Percentiles rank a stretch among this genome's conserved stretches.
These are phyloP conservation scores for Podospora appendiculata DNA, from an alignment of 495 filamentous ascomycete genomes.

Conservation along the genomic window DNA sequence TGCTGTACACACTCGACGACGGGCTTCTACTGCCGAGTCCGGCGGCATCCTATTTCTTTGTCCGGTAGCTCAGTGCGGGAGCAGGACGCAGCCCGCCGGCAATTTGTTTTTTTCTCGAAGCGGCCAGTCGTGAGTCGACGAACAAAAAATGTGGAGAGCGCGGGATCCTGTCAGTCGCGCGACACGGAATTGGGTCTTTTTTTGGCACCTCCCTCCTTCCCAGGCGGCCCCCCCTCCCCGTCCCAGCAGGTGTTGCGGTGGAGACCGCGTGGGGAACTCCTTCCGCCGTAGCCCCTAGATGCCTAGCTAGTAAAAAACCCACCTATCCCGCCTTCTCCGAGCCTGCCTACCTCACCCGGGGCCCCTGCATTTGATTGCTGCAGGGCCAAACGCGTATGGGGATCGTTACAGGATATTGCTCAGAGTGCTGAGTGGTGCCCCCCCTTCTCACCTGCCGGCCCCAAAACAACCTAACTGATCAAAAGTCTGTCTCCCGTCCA, in stretches of 20 bases:
- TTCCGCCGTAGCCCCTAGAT: neutral
- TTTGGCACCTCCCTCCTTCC: no score
- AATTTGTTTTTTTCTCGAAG: constrained; percentile 9
- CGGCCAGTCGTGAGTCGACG: neutral
- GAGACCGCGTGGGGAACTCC: constrained; percentile 12
- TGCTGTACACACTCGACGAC: neutral
- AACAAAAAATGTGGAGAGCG: constrained; percentile 4
- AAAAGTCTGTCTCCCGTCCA: no score
- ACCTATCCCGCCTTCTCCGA: no score
- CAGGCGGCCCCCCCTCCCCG: neutral
- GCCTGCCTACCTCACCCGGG: no score
- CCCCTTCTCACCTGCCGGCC: no score
- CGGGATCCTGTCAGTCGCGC: constrained; percentile 5
- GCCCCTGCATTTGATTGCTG: no score
- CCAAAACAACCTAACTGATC: no score
- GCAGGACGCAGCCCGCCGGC: constrained; percentile 2
- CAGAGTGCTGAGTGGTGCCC: no score
- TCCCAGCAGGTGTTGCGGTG: neutral
- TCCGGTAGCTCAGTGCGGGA: constrained; percentile 5
- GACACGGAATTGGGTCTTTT: no score
- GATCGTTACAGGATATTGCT: no score
- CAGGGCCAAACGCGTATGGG: no score
- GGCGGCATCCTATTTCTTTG: constrained; percentile 24
- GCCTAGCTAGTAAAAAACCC: no score
- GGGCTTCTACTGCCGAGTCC: constrained; percentile 17